phyloP scores from a whole-genome alignment of 1,139 yeast genomes.

The Blastobotrys serpentis region DNA sequence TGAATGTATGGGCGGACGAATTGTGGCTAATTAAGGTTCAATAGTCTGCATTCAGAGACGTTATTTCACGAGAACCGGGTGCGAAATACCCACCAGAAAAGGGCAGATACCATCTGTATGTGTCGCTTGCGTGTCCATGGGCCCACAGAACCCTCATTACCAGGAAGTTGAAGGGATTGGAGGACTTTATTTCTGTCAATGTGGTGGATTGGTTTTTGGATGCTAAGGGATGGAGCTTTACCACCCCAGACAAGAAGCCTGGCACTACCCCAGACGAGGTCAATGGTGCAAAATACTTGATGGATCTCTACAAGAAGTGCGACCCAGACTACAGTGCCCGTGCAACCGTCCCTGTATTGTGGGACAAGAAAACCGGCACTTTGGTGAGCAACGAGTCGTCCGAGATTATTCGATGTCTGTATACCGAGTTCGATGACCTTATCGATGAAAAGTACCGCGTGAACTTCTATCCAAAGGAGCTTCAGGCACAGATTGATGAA shows the following conservation, averaged over 20 bases:
- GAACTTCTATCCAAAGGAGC: constrained; percentile 62
- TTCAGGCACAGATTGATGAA: constrained; percentile 63
- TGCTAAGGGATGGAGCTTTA: constrained; percentile 80
- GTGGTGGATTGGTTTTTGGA: constrained; percentile 92
- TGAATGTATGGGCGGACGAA: not conserved
- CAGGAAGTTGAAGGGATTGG: constrained; percentile 75
- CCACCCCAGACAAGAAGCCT: constrained; percentile 46
- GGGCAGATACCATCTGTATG: constrained; percentile 82
- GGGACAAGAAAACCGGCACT: constrained; percentile 80
- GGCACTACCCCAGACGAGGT: constrained; percentile 67
- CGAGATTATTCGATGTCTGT: constrained; percentile 82
- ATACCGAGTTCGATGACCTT: constrained; percentile 61
- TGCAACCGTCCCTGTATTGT: constrained; percentile 87
- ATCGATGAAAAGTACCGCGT: constrained; percentile 51
- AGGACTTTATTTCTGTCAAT: constrained; percentile 52
- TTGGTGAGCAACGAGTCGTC: constrained; percentile 89
- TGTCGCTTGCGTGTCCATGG: constrained; percentile 92
- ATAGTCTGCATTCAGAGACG: constrained; percentile 51
- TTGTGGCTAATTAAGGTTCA: not conserved
- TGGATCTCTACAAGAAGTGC: constrained; percentile 72
- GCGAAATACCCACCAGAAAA: constrained; percentile 70
- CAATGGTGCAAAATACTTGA: constrained; percentile 59
- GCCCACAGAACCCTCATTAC: constrained; percentile 85
- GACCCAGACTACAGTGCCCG: constrained; percentile 75
- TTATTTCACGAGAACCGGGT: constrained; percentile 58